Evolutionary conservation across 192 early-diverging fungal genomes (phyloP).

Genomic region (Allomyces macrogynus): DNA sequence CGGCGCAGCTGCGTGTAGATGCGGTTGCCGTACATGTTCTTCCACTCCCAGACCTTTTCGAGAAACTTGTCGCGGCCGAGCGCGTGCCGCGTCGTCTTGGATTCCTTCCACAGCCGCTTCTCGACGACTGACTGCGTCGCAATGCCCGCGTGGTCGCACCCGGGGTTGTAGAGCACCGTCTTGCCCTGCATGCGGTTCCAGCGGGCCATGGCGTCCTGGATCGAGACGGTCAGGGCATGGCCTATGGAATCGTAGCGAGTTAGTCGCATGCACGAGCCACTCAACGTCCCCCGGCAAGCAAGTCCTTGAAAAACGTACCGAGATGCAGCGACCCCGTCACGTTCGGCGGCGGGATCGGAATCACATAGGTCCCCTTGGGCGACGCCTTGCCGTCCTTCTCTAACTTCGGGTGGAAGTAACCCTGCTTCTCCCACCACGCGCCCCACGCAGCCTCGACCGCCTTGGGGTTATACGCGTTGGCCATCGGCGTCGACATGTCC

Average conservation of each 20-base stretch:
- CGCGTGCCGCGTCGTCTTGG: conserved; percentile 67
- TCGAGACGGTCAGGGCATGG: conserved; percentile 79
- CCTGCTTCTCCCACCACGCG: conserved; percentile 88
- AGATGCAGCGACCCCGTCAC: conserved; percentile 92
- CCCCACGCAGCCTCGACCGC: conserved; percentile 94
- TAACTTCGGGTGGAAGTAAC: conserved; percentile 71
- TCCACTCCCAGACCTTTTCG: conserved; percentile 87
- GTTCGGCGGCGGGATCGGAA: conserved; percentile 97
- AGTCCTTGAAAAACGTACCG: conserved; percentile 13
- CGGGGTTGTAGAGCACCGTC: conserved; percentile 82
- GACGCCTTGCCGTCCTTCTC: conserved; percentile 45
- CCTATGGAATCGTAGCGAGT: conserved; percentile 16
- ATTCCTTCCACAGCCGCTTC: conserved; percentile 75
- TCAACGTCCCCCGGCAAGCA: too few species aligned
- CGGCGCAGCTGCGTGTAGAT: conserved; percentile 80
- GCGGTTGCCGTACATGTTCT: conserved; percentile 54
- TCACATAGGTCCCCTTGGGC: conserved; percentile 64
- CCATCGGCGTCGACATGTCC: conserved; percentile 57
- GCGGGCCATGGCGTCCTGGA: conserved; percentile 80
- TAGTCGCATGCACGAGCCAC: too few species aligned
- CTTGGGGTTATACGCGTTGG: conserved; percentile 61
- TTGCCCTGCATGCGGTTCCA: conserved; percentile 98
- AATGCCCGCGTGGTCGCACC: conserved; percentile 93
- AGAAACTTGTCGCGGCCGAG: conserved; percentile 80
- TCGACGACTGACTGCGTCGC: conserved; percentile 95